Percentiles rank a stretch among this genome's conserved stretches.
phyloP scores from a whole-genome alignment of 1,284 basidiomycete genomes.

The Cryptococcus sp. region DNA sequence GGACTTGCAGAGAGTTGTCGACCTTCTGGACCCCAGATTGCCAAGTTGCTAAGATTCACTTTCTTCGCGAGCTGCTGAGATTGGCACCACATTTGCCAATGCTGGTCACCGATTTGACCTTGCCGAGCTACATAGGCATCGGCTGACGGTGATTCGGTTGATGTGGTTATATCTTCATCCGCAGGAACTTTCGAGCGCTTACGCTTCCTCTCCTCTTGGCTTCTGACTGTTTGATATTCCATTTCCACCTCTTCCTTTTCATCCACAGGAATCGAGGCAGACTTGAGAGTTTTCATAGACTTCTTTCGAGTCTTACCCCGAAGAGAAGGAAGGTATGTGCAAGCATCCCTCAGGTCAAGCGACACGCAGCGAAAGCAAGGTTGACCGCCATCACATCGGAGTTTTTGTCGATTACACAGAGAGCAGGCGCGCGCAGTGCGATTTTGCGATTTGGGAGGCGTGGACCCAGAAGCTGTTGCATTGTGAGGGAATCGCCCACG shows the following conservation, averaged over 20 bases:
- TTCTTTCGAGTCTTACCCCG: constrained; percentile 37
- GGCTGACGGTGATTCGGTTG: no score
- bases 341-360: constrained; percentile 9
- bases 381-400: constrained; percentile 30
- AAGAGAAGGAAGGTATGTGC: constrained; percentile 33
- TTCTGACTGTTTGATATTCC: not conserved
- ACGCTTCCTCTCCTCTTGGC: no score
- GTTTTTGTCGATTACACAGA: constrained; percentile 29
- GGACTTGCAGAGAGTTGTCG: not conserved
- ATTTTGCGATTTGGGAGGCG: not conserved
- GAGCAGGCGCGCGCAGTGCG: constrained; percentile 27
- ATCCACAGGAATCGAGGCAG: not conserved
- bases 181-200: no score
- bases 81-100: no score
- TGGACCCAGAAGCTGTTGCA: no score
- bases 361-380: constrained; percentile 32
- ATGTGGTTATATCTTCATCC: no score
- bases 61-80: not conserved
- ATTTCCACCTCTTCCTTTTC: not conserved
- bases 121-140: no score
- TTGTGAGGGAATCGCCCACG: no score
- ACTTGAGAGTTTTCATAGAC: not conserved
- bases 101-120: not conserved
- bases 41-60: constrained; percentile 2
- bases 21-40: constrained; percentile 9